Evolutionary conservation across 2,329 filamentous ascomycete genomes (phyloP), one percentile per base, ranked within the genome.

Genomic region (Microcera coccophila): DNA sequence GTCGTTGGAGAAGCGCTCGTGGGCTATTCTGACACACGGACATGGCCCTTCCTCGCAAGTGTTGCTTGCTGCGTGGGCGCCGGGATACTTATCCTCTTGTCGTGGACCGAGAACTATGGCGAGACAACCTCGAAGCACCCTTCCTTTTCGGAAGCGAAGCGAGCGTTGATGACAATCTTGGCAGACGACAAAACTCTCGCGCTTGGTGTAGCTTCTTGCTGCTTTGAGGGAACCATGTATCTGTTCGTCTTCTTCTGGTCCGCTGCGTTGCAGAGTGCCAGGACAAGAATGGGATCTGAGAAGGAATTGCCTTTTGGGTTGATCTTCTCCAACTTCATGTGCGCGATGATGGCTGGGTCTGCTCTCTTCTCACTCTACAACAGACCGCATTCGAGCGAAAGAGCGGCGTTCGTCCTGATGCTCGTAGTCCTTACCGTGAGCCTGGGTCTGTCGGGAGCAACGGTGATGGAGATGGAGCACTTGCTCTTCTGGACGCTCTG

Each of bases 201-300:
- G 2, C 63, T 82, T 4, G 70, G 67, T 2, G 59, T 81, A 32
- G 69, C 72, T 3, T 75, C 75, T 4, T 78, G 72, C 44, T 71
- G 79, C 56, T 81, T 82, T 53, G 79, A 83, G 61, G 77, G 77
- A 16, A 71, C 75, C 20, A 77, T 82, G 67, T 82, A 81, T 54
- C 67, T 82, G 10, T 81, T 81, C 54, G 75, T 82, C 43, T 82
- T 81, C 60, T 81, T 79, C 64, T 81, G 78, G 73, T 75, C 76
- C 1, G 73, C 76, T 1, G 72, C 76, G 3, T 62, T 82, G n/a
- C 73, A 67, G 46, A 63, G 66, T 12, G 63, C 68, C 10, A 66
- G 67, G 31, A 53, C 57, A 14, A 50, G 57, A 2, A 34, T 53
- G 4, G 60, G 54, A 17, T 47, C 46, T 2, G 39, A 50, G 62